Conservation (phyloP, 139 green algal genomes). For the Chara braunii region DNA sequence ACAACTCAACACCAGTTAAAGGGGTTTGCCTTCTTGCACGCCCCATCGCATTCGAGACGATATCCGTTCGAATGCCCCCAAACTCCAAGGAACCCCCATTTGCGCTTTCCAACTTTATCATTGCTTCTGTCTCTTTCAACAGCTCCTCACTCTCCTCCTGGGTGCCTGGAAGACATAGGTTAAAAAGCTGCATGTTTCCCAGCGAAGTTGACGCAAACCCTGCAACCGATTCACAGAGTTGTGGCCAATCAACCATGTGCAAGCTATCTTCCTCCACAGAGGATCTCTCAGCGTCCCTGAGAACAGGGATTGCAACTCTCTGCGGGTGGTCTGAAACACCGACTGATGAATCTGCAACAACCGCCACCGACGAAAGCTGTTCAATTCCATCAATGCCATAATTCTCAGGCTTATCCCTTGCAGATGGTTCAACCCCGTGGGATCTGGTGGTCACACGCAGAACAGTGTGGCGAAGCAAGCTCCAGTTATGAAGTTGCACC, state of each 20-base stretch:
- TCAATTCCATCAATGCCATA: too few species aligned
- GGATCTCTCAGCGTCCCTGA: not conserved
- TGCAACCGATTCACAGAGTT: not conserved
- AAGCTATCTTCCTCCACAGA: not conserved
- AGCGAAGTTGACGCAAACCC: constrained; percentile 6
- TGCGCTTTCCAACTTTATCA: not conserved
- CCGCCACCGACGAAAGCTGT: too few species aligned
- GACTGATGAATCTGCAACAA: too few species aligned
- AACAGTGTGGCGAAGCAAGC: too few species aligned
- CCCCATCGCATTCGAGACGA: too few species aligned
- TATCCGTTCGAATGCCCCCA: not conserved
- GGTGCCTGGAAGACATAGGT: not conserved
- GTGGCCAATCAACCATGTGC: constrained; percentile 17
- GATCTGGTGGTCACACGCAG: too few species aligned
- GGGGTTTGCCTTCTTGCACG: not conserved
- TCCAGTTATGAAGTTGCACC: too few species aligned
- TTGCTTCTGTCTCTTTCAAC: constrained; percentile 1
- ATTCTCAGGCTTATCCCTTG: too few species aligned
- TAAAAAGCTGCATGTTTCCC: not conserved
- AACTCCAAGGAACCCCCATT: constrained; percentile 2
- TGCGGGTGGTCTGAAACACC: too few species aligned
- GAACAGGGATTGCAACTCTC: too few species aligned
- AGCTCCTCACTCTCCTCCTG: constrained; percentile 11
- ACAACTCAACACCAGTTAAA: not conserved
- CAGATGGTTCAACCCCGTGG: too few species aligned